Percentiles rank a stretch among this genome's conserved stretches.
Conservation (phyloP, 139 green algal genomes). For the Asterochloris sp. region DNA sequence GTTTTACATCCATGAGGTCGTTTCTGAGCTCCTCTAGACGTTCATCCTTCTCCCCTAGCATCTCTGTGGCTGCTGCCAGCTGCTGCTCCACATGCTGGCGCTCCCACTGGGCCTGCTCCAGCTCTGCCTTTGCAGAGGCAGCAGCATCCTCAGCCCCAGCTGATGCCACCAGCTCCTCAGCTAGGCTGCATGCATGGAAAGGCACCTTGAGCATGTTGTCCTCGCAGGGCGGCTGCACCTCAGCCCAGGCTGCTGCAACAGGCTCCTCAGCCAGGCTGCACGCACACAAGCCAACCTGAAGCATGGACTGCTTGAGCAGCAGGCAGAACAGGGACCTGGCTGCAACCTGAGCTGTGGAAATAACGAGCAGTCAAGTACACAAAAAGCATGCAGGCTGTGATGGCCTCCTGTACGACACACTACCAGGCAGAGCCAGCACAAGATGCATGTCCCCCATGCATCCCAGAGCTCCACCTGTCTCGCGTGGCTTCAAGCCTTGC, state of each 20-base stretch:
- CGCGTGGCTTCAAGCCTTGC: slow-evolving; percentile 71
- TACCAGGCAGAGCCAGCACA: too few species aligned
- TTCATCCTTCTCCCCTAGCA: slow-evolving; percentile 89
- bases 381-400: too few species aligned
- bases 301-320: neutral
- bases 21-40: slow-evolving; percentile 80
- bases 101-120: neutral
- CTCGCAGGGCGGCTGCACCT: slow-evolving; percentile 19
- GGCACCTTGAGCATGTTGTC: neutral
- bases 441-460: too few species aligned
- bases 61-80: slow-evolving; percentile 71
- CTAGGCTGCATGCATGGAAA: slow-evolving; percentile 43
- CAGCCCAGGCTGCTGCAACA: slow-evolving; percentile 47
- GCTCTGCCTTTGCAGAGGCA: neutral
- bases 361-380: too few species aligned
- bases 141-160: slow-evolving; percentile 45
- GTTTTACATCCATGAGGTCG: slow-evolving; percentile 84
- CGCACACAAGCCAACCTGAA: neutral
- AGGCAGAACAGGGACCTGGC: slow-evolving; percentile 37
- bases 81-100: slow-evolving; percentile 37
- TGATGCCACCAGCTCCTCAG: slow-evolving; percentile 77
- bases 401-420: too few species aligned
- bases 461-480: slow-evolving; percentile 34
- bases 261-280: slow-evolving; percentile 81
- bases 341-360: too few species aligned